A percentile compares a stretch with the other conserved stretches of the same genome.
Evolutionary conservation across 2,329 filamentous ascomycete species (phyloP).

Genomic region (Penicillium sp.): DNA sequence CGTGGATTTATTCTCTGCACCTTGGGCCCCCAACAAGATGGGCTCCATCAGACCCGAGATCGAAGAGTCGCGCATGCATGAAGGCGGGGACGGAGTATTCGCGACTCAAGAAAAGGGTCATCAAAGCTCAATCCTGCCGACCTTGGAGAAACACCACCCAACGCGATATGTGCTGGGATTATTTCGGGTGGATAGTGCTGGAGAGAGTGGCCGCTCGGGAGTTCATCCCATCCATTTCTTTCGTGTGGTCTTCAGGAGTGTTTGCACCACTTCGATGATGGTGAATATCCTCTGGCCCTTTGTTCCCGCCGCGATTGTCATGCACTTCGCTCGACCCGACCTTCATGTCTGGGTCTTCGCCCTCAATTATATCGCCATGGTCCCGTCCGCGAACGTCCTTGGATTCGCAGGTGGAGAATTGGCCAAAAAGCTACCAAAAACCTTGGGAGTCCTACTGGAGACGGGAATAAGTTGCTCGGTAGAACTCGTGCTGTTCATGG

Average conservation of each 20-base stretch:
- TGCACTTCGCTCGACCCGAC: slow-evolving; percentile 58
- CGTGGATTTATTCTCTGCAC: neutral
- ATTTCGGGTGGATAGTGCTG: slow-evolving; percentile 45
- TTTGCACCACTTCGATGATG: slow-evolving; percentile 61
- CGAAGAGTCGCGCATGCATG: neutral
- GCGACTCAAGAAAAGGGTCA: slow-evolving; percentile 16
- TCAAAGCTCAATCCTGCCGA: slow-evolving; percentile 26
- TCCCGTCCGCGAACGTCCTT: slow-evolving; percentile 73
- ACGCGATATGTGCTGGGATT: slow-evolving; percentile 19
- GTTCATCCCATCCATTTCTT: slow-evolving; percentile 66
- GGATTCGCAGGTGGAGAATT: slow-evolving; percentile 74
- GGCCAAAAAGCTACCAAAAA: slow-evolving; percentile 73
- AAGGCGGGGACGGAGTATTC: neutral
- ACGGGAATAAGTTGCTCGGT: slow-evolving; percentile 70
- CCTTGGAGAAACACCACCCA: slow-evolving; percentile 21
- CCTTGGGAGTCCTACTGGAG: slow-evolving; percentile 54
- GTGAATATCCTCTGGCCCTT: slow-evolving; percentile 76
- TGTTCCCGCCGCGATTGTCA: slow-evolving; percentile 69
- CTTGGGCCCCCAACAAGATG: slow-evolving; percentile 9
- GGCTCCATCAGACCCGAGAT: slow-evolving; percentile 7
- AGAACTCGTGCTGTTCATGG: slow-evolving; percentile 81
- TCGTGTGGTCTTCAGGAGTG: slow-evolving; percentile 63
- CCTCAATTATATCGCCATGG: slow-evolving; percentile 74
- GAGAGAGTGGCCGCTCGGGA: slow-evolving; percentile 69
- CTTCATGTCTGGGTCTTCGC: slow-evolving; percentile 66